phyloP scores from a whole-genome alignment of 164 flowering plant genomes.

The Berberis vulgaris region DNA sequence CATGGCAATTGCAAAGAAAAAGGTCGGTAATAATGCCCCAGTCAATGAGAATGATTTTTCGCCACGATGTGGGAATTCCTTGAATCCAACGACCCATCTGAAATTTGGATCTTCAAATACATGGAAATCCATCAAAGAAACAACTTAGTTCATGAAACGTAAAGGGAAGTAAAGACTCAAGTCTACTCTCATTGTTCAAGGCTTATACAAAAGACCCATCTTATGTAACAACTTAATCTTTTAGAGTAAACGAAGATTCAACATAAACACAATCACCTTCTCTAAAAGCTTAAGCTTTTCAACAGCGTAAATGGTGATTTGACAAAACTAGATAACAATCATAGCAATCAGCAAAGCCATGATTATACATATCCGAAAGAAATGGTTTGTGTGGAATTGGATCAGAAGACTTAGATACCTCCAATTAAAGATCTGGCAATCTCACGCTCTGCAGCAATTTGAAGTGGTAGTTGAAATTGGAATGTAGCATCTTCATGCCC shows the following conservation, averaged over 20 bases:
- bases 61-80: constrained; percentile 57
- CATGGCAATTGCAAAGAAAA: constrained; percentile 90
- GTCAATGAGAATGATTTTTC: constrained; percentile 22
- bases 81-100: constrained; percentile 71
- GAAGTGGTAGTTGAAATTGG: constrained; percentile 91
- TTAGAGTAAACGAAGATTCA: no score
- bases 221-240: not conserved
- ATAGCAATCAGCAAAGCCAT: no score
- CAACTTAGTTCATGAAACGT: not conserved
- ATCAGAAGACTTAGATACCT: constrained; percentile 30
- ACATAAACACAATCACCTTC: no score
- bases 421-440: constrained; percentile 77
- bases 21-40: constrained; percentile 52
- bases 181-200: no score
- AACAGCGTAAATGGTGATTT: not conserved
- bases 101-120: constrained; percentile 56
- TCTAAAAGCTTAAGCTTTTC: not conserved
- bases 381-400: no score
- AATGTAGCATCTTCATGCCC: constrained; percentile 73
- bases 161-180: not conserved
- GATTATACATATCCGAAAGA: no score
- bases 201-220: not conserved
- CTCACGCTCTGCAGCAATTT: constrained; percentile 95
- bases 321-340: no score
- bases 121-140: constrained; percentile 4